Percentiles rank a stretch among this genome's conserved stretches.
These are phyloP conservation scores for Nannizzia gypsea DNA, from an alignment of 2,329 filamentous ascomycete species.

Conservation along the genomic window DNA sequence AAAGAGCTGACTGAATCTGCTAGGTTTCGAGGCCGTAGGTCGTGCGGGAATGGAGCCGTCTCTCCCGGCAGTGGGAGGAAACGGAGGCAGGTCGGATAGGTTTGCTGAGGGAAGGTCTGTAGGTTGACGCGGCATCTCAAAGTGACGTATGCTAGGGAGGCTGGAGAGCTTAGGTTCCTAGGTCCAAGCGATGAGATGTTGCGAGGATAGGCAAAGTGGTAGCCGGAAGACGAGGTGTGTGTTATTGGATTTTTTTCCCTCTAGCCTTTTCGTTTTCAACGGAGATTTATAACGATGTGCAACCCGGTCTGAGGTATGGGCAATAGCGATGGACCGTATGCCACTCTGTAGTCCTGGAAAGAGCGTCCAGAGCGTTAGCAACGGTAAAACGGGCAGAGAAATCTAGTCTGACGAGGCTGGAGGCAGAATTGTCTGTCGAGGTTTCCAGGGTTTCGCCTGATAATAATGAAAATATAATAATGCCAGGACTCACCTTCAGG, in stretches of 20 bases:
- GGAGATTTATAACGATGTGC: neutral
- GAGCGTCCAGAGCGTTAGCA: neutral
- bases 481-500: neutral
- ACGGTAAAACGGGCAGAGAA: neutral
- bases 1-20: slow-evolving; percentile 72
- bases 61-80: slow-evolving; percentile 39
- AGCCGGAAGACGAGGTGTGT: neutral
- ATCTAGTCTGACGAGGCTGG: neutral
- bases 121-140: slow-evolving; percentile 52
- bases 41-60: slow-evolving; percentile 42
- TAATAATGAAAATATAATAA: neutral
- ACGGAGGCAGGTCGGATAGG: slow-evolving; percentile 38
- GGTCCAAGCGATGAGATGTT: neutral
- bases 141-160: neutral
- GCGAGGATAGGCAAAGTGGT: neutral
- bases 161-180: neutral
- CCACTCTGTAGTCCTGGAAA: neutral
- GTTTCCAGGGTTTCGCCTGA: neutral
- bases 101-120: slow-evolving; percentile 48
- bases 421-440: neutral
- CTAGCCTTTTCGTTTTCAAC: neutral
- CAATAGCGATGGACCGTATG: neutral
- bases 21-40: slow-evolving; percentile 50
- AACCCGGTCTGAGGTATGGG: neutral
- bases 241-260: neutral